These are phyloP conservation scores for Mycena metata DNA, from an alignment of 768 basidiomycete species.

Conservation along the genomic window DNA sequence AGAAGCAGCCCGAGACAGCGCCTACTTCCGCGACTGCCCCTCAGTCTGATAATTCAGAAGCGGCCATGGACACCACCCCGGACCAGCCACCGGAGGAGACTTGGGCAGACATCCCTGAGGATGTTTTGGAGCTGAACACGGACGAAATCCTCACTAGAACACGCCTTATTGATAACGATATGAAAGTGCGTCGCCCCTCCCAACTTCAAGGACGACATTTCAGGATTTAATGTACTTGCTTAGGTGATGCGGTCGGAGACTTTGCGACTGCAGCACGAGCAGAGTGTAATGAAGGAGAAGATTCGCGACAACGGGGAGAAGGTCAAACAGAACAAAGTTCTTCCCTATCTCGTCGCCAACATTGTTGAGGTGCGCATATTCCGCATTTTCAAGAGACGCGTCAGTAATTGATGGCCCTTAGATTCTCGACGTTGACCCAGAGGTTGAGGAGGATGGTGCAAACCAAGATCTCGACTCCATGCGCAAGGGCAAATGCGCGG, in stretches of 20 bases:
- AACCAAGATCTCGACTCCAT: constrained; percentile 95
- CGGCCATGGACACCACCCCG: constrained; percentile 81
- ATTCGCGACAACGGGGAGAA: constrained; percentile 98
- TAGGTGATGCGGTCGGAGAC: constrained; percentile 99
- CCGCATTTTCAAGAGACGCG: constrained; percentile 8
- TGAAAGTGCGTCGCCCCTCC: constrained; percentile 71
- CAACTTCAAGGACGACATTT: neutral
- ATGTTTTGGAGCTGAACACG: constrained; percentile 80
- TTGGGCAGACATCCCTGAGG: constrained; percentile 93
- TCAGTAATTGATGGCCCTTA: constrained; percentile 46
- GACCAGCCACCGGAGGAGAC: constrained; percentile 81
- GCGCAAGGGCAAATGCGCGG: constrained; percentile 97
- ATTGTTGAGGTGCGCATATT: constrained; percentile 88
- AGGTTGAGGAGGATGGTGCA: constrained; percentile 95
- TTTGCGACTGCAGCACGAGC: constrained; percentile 91
- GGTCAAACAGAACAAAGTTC: constrained; percentile 98
- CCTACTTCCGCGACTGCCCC: constrained; percentile 49
- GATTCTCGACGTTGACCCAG: constrained; percentile 96
- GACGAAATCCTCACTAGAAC: constrained; percentile 93
- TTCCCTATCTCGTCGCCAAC: constrained; percentile 98
- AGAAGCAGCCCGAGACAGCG: constrained; percentile 64
- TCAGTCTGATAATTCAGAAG: constrained; percentile 43
- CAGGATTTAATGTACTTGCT: constrained; percentile 22
- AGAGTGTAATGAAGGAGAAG: constrained; percentile 97
- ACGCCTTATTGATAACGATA: constrained; percentile 96